Percentiles rank a stretch among this genome's conserved stretches.
phyloP scores from a whole-genome alignment of 2,329 filamentous ascomycete species.

The Cylindrodendrum hubeiense region DNA sequence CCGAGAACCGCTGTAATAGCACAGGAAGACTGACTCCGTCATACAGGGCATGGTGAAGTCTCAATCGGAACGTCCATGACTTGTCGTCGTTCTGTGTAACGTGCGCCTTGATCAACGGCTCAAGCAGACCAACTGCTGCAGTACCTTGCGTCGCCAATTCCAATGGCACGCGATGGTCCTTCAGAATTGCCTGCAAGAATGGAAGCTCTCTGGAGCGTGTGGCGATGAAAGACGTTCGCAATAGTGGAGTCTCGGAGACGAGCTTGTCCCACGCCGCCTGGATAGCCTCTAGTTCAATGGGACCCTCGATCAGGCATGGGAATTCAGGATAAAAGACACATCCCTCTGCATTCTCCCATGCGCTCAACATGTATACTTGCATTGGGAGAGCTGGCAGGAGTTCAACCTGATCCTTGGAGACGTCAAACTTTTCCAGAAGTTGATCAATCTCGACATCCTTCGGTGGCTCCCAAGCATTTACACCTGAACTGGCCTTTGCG shows the following conservation, averaged over 20 bases:
- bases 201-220: conserved; percentile 61
- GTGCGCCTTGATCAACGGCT: conserved; percentile 30
- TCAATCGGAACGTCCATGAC: conserved; percentile 59
- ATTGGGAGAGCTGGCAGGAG: conserved; percentile 80
- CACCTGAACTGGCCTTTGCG: background rate
- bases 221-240: conserved; percentile 76
- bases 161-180: conserved; percentile 27
- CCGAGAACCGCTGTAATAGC: conserved; percentile 61
- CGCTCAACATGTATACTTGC: conserved; percentile 83
- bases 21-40: conserved; percentile 83
- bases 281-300: conserved; percentile 56
- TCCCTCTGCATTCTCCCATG: conserved; percentile 78
- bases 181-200: conserved; percentile 73
- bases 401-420: conserved; percentile 63
- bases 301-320: conserved; percentile 64
- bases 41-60: conserved; percentile 89
- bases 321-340: conserved; percentile 82
- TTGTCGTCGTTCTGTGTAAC: conserved; percentile 23
- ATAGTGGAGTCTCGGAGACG: conserved; percentile 67
- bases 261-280: conserved; percentile 72
- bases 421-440: conserved; percentile 54
- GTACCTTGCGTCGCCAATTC: background rate
- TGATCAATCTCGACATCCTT: conserved; percentile 51
- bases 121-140: background rate
- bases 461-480: conserved; percentile 46